Conservation (phyloP, 2,329 filamentous ascomycete species). For the Monosporascus sp. region DNA sequence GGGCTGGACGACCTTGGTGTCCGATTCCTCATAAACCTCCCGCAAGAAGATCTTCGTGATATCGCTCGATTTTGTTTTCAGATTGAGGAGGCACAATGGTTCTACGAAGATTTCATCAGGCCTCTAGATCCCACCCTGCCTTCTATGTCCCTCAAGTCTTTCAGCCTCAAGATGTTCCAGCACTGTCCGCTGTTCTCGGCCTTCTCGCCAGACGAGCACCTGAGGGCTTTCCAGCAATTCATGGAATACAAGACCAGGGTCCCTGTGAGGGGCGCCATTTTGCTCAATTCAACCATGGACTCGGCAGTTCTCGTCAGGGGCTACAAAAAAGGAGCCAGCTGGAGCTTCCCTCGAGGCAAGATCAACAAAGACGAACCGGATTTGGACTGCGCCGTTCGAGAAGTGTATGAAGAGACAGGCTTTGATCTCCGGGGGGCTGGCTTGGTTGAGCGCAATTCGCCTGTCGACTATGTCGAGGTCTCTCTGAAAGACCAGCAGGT, state of each 20-base stretch:
- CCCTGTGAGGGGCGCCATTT: slow-evolving; percentile 87
- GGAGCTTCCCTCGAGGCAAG: slow-evolving; percentile 95
- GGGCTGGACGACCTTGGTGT: slow-evolving; percentile 97
- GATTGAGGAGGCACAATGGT: slow-evolving; percentile 99
- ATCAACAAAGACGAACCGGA: slow-evolving; percentile 98
- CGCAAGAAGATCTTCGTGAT: slow-evolving; percentile 81
- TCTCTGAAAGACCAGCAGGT: slow-evolving; percentile 92
- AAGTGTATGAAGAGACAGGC: slow-evolving; percentile 95
- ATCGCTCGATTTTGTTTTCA: slow-evolving; percentile 97
- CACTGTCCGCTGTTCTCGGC: slow-evolving; percentile 85
- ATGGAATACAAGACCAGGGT: slow-evolving; percentile 91
- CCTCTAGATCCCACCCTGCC: slow-evolving; percentile 81
- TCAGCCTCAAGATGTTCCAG: slow-evolving; percentile 86
- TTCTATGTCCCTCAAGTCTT: slow-evolving; percentile 76
- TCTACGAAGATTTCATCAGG: slow-evolving; percentile 98
- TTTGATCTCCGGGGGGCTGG: slow-evolving; percentile 75
- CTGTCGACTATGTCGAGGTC: slow-evolving; percentile 80
- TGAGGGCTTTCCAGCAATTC: slow-evolving; percentile 85
- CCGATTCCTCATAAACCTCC: slow-evolving; percentile 96
- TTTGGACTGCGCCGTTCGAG: slow-evolving; percentile 85
- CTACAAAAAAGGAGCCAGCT: slow-evolving; percentile 94
- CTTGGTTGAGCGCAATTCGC: slow-evolving; percentile 65
- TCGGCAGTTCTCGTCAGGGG: slow-evolving; percentile 90
- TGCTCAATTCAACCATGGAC: slow-evolving; percentile 93
- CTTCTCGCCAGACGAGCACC: slow-evolving; percentile 73